These are phyloP conservation scores for Fusarium circinatum DNA, from an alignment of 2,329 filamentous ascomycete species.

Conservation along the genomic window DNA sequence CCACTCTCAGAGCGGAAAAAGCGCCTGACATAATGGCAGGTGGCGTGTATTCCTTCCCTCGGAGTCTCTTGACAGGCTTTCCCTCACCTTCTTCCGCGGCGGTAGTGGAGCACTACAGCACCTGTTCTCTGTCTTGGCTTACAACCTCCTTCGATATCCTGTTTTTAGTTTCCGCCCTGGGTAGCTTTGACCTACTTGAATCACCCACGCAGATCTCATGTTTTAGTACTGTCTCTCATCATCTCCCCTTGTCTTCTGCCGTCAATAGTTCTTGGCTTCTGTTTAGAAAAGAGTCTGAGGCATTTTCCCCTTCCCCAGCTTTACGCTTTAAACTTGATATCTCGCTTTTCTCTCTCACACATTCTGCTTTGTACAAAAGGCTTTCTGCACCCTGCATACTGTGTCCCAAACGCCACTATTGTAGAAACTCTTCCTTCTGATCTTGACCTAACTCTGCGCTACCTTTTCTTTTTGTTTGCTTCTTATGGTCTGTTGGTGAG, in stretches of 20 bases:
- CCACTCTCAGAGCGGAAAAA: neutral
- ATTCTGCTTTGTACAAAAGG: conserved; percentile 22
- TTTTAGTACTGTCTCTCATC: conserved; percentile 36
- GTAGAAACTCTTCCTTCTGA: neutral
- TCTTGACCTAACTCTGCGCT: neutral
- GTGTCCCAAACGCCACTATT: neutral
- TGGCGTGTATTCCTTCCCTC: neutral
- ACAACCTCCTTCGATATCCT: conserved; percentile 11
- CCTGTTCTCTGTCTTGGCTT: conserved; percentile 9
- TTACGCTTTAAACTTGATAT: neutral
- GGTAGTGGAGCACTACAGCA: neutral
- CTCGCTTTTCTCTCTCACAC: neutral
- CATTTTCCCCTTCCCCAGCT: conserved; percentile 14
- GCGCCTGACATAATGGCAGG: neutral
- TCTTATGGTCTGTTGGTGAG: neutral
- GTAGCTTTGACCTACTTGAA: conserved; percentile 17
- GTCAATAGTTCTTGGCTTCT: conserved; percentile 18
- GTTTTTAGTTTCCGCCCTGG: conserved; percentile 9
- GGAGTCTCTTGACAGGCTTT: neutral
- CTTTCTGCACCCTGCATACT: conserved; percentile 11
- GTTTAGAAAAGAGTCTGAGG: conserved; percentile 18
- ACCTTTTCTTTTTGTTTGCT: neutral
- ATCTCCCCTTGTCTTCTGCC: conserved; percentile 18
- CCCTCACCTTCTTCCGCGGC: neutral
- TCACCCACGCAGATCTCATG: conserved; percentile 29